Evolutionary conservation across 106 monocot species (phyloP).

Genomic region (Apostasia ramifera): DNA sequence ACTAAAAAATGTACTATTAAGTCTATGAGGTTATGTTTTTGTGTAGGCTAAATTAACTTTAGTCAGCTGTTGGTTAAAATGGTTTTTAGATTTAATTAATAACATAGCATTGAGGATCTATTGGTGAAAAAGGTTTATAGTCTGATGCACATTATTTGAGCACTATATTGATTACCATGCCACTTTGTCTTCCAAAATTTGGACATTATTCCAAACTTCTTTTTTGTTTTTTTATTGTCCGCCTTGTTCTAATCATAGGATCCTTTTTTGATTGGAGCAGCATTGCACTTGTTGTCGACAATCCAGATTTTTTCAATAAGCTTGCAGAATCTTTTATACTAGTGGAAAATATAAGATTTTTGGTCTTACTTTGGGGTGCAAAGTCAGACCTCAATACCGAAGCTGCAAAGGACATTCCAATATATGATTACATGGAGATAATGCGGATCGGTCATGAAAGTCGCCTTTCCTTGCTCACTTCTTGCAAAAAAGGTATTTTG

Average conservation of each 20-base stretch:
- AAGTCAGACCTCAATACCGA: slow-evolving; percentile 35
- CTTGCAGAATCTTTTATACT: slow-evolving; percentile 43
- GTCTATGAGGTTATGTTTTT: too few relatives aligned
- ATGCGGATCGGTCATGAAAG: slow-evolving; percentile 45
- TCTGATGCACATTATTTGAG: too few relatives aligned
- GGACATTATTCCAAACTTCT: too few relatives aligned
- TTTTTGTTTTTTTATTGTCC: slow-evolving; percentile 9
- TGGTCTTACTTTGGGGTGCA: slow-evolving; percentile 87
- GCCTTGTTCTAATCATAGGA: slow-evolving; percentile 3
- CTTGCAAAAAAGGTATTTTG: slow-evolving; percentile 42
- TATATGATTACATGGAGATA: slow-evolving; percentile 68
- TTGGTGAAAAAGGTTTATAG: too few relatives aligned
- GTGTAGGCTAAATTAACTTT: too few relatives aligned
- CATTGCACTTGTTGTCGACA: slow-evolving; percentile 71
- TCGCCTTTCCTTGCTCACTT: slow-evolving; percentile 22
- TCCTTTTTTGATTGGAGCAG: slow-evolving; percentile 27
- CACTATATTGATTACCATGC: too few relatives aligned
- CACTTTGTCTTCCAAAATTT: too few relatives aligned
- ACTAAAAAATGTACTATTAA: too few relatives aligned
- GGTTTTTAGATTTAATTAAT: too few relatives aligned
- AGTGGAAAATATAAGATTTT: slow-evolving; percentile 36
- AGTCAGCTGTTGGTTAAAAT: too few relatives aligned
- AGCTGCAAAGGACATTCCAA: slow-evolving; percentile 20
- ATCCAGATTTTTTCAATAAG: slow-evolving; percentile 61
- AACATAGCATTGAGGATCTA: too few relatives aligned